Base-by-base conservation (phyloP, 805 yeast species). In the Nakazawaea wyomingensis region DNA sequence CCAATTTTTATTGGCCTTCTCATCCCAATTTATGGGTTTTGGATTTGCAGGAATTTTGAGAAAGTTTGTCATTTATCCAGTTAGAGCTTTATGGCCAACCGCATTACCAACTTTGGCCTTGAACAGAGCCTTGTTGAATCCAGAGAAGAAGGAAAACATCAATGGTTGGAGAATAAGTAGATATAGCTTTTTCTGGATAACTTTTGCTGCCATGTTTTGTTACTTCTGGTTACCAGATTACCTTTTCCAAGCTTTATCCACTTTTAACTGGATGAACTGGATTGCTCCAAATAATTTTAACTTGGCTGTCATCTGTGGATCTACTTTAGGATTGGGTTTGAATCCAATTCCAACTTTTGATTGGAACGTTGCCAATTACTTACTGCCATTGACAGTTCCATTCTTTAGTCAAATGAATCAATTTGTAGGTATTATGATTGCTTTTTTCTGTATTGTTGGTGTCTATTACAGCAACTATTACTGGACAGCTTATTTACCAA, bases 41-140 rank as follows among this genome's bases (percentile, higher is more conserved):
- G 81, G 85, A 1, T 71, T 82, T 55, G 85, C 87, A 5, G 82
- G 84, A 39, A 53, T 81, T 17, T 69, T 80, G 69, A 70, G 83
- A 53, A 72, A 74, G 46, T 73, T 81, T 26, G 69, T 69, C 2
- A 70, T 79, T 7, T 77, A 76, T 51, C 80, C 79, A 11, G 60
- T 62, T 4, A 60, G 66, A 43, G 65, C 78, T 10, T 54, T 79
- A 27, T 79, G 84, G 84, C 82, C 80, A 29, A 61, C 71, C 2
- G 45, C 64, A 3, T 52, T 76, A 48, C 79, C 81, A 14, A 61
- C 69, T 0, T 47, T 76, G 32, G 72, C 77, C 17, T 55, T 76
- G 37, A 74, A 74, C 54, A 64, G 69, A 41, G 74, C 80, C 1
- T 59, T 76, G 36, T 53, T 68, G 48, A 57, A 52, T 18, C 57